These are phyloP conservation scores for Cutaneotrichosporon sp. DNA, from an alignment of 1,284 basidiomycete genomes.

Conservation along the genomic window DNA sequence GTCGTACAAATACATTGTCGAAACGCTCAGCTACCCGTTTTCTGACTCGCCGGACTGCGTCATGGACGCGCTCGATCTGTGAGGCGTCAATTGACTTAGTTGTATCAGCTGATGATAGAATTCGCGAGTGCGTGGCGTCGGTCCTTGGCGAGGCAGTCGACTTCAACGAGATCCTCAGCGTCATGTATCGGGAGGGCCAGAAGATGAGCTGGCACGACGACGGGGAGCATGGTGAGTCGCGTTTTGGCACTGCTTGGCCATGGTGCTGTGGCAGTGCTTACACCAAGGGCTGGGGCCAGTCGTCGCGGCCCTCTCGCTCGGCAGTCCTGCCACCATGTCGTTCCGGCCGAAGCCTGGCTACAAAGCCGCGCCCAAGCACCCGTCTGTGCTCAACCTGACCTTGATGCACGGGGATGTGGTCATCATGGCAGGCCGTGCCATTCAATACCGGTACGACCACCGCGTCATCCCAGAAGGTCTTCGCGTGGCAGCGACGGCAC, in stretches of 20 bases:
- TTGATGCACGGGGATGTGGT: conserved; percentile 37
- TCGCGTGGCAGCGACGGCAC: conserved; percentile 43
- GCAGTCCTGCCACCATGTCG: conserved; percentile 40
- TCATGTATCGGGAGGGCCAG: conserved; percentile 49
- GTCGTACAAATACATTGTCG: conserved; percentile 48
- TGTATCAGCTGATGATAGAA: conserved; percentile 25
- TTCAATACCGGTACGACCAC: conserved; percentile 43
- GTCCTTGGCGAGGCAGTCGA: conserved; percentile 27
- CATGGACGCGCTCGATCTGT: conserved; percentile 34
- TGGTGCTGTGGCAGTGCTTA: background rate
- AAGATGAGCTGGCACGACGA: conserved; percentile 53
- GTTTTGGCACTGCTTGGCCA: background rate
- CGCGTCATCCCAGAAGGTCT: conserved; percentile 39
- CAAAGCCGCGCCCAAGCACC: conserved; percentile 2
- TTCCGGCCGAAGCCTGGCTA: conserved; percentile 26
- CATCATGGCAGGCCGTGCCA: conserved; percentile 42
- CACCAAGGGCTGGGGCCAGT: conserved; percentile 41
- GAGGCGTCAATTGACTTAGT: conserved; percentile 18
- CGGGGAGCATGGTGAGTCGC: conserved; percentile 41
- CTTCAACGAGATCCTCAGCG: conserved; percentile 48
- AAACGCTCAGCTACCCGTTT: conserved; percentile 40
- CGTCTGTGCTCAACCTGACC: conserved; percentile 17
- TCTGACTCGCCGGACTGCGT: conserved; percentile 41
- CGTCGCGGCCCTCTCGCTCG: conserved; percentile 44
- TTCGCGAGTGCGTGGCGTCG: conserved; percentile 22